Conservation (phyloP, 1,284 basidiomycete species). For the Irpex sp. region DNA sequence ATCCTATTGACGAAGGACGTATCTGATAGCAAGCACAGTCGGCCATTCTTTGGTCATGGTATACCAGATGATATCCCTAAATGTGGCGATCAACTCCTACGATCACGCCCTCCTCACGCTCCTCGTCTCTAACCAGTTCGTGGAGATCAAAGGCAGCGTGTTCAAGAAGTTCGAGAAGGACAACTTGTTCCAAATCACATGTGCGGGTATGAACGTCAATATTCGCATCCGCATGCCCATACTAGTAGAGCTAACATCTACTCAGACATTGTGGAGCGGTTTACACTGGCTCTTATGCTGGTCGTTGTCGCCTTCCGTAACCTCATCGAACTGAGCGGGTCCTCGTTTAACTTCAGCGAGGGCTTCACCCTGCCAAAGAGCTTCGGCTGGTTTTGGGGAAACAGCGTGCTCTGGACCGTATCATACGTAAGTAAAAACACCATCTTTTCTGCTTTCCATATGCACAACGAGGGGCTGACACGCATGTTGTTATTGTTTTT, state of each 20-base stretch:
- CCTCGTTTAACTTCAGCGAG: slow-evolving; percentile 72
- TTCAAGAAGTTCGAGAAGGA: slow-evolving; percentile 99
- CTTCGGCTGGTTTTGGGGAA: slow-evolving; percentile 78
- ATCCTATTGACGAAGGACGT: background rate
- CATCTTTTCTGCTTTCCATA: too few relatives aligned
- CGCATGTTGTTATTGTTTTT: too few relatives aligned
- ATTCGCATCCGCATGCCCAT: background rate
- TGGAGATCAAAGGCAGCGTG: slow-evolving; percentile 98
- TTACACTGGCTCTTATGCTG: slow-evolving; percentile 91
- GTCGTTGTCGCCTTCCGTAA: slow-evolving; percentile 90
- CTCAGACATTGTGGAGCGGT: slow-evolving; percentile 95
- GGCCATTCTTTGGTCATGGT: slow-evolving; percentile 93
- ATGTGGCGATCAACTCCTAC: slow-evolving; percentile 98
- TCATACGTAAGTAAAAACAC: too few relatives aligned
- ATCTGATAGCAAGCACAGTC: slow-evolving; percentile 41
- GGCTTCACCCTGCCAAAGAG: slow-evolving; percentile 76
- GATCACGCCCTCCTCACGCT: slow-evolving; percentile 94
- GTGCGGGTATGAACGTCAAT: slow-evolving; percentile 56
- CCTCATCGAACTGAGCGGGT: slow-evolving; percentile 90
- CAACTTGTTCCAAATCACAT: slow-evolving; percentile 99
- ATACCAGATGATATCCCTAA: slow-evolving; percentile 93
- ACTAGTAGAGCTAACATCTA: background rate
- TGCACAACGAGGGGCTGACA: too few relatives aligned
- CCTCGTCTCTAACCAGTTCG: slow-evolving; percentile 96
- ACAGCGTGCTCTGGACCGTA: slow-evolving; percentile 82